Conservation (phyloP, 805 yeast genomes). For the Candida broadrunensis region DNA sequence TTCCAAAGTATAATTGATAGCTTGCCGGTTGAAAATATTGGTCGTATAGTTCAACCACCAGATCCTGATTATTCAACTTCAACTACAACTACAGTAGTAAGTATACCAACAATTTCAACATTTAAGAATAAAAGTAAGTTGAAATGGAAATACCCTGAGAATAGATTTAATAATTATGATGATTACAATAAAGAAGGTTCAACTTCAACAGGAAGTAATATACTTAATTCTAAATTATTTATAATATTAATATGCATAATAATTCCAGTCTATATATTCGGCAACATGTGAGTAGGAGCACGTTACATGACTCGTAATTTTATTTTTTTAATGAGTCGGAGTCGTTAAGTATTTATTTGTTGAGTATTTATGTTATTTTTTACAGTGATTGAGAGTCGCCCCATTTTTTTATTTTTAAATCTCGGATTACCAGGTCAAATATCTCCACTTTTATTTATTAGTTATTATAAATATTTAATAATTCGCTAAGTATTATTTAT, state of each 20-base stretch:
- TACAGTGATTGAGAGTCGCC: neutral
- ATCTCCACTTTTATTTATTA: too few relatives aligned
- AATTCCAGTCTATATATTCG: neutral
- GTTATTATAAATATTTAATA: too few relatives aligned
- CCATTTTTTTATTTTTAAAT: too few relatives aligned
- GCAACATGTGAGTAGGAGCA: neutral
- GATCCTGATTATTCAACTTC: neutral
- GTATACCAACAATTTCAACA: neutral
- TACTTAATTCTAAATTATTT: neutral
- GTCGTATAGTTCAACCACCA: neutral
- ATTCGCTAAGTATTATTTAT: too few relatives aligned
- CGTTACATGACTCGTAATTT: too few relatives aligned
- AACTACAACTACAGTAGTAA: neutral
- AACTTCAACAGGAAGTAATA: neutral
- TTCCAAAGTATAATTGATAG: neutral
- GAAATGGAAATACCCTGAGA: neutral
- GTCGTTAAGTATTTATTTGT: too few relatives aligned
- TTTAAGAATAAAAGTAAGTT: neutral
- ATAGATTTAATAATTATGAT: neutral
- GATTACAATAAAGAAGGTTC: neutral
- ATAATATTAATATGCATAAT: neutral
- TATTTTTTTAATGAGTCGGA: too few relatives aligned
- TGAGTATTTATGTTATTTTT: too few relatives aligned
- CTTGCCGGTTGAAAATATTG: neutral
- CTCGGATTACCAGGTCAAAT: too few relatives aligned